Conservation (phyloP, 1,284 basidiomycete genomes). For the Malassezia furfur region DNA sequence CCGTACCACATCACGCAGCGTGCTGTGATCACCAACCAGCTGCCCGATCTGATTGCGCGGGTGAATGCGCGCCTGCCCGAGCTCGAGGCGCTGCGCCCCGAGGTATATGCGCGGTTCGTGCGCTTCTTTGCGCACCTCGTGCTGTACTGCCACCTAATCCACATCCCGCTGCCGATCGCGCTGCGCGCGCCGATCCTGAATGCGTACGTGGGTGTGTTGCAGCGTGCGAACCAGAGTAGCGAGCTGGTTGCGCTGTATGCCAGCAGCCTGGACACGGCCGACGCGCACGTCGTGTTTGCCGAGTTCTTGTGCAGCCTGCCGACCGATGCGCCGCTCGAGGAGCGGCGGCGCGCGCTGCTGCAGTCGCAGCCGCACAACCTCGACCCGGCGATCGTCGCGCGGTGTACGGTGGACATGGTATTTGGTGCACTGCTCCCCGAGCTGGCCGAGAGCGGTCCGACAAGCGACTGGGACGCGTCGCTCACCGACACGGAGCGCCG, state of each 20-base stretch:
- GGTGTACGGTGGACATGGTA: constrained; percentile 64
- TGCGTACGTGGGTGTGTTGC: constrained; percentile 76
- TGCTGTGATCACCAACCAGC: constrained; percentile 69
- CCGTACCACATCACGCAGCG: constrained; percentile 78
- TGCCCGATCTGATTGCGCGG: constrained; percentile 50
- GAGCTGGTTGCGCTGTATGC: constrained; percentile 83
- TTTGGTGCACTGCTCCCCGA: constrained; percentile 55
- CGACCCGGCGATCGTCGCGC: constrained; percentile 70
- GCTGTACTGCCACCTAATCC: constrained; percentile 74
- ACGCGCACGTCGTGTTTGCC: constrained; percentile 84
- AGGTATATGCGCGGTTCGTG: constrained; percentile 49
- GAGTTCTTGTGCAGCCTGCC: constrained; percentile 68
- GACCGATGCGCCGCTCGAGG: constrained; percentile 59
- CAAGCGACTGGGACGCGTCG: constrained; percentile 7
- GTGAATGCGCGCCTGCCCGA: constrained; percentile 32
- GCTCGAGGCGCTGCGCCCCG: constrained; percentile 28
- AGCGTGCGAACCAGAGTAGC: constrained; percentile 60
- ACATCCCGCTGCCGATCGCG: constrained; percentile 52
- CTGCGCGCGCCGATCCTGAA: constrained; percentile 70
- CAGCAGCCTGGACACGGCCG: constrained; percentile 70
- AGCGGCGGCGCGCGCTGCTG: constrained; percentile 64
- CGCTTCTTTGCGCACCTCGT: constrained; percentile 95
- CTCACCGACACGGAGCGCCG: constrained; percentile 44
- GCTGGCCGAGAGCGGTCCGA: background rate
- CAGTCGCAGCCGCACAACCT: constrained; percentile 74